Evolutionary conservation across 2,329 filamentous ascomycete species (phyloP).

Genomic region (Cladosporium colombiae): DNA sequence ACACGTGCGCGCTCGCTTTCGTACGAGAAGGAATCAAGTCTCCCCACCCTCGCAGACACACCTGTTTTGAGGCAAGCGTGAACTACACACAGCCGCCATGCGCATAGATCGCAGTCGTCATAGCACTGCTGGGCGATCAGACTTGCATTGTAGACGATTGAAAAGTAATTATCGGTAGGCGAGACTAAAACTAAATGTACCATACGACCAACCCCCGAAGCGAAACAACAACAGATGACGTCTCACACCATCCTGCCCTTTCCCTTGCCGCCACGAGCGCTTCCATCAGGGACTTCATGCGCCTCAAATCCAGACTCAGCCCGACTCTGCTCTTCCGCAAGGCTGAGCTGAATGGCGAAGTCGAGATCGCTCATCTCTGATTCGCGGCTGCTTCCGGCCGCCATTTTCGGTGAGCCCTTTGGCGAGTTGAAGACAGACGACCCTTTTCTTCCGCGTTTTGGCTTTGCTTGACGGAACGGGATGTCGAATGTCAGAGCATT

Average conservation of each 20-base stretch:
- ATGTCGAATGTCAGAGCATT: conserved; percentile 42
- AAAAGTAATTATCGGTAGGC: background rate
- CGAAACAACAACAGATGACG: background rate
- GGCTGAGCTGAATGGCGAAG: conserved; percentile 62
- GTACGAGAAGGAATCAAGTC: background rate
- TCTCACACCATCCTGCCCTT: conserved; percentile 21
- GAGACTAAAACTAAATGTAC: background rate
- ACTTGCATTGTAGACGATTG: no score
- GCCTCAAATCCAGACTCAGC: conserved; percentile 21
- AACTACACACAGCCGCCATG: background rate
- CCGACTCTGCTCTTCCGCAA: conserved; percentile 59
- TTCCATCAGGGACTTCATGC: background rate
- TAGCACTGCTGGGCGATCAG: background rate
- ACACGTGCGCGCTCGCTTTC: background rate
- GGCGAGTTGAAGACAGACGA: conserved; percentile 32
- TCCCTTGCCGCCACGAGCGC: conserved; percentile 14
- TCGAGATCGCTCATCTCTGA: conserved; percentile 59
- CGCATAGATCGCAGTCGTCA: background rate
- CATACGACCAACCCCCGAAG: background rate
- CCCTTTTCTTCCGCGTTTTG: conserved; percentile 31
- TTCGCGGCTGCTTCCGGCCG: conserved; percentile 41
- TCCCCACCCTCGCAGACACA: background rate
- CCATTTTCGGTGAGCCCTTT: conserved; percentile 36
- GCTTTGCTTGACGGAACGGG: conserved; percentile 48
- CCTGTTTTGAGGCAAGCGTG: background rate